A percentile compares a stretch with the other conserved stretches of the same genome.
Conservation (phyloP, 2,329 filamentous ascomycete species). For the Monosporascus sp. region DNA sequence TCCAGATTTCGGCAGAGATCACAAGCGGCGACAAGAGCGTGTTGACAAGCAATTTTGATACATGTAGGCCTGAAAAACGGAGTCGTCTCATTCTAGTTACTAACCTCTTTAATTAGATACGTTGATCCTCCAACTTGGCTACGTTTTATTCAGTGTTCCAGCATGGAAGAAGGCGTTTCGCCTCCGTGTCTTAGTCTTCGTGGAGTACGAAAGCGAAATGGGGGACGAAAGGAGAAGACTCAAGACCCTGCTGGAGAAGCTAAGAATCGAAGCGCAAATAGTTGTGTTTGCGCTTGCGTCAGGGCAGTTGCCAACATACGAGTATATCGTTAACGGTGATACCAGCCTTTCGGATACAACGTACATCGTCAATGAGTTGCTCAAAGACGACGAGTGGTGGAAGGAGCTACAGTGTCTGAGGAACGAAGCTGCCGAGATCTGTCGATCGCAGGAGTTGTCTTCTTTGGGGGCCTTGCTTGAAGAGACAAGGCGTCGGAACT, state of each 20-base stretch:
- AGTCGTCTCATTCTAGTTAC: not conserved
- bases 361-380: slow-evolving; percentile 56
- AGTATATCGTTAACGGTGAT: slow-evolving; percentile 71
- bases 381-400: slow-evolving; percentile 80
- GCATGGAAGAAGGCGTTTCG: slow-evolving; percentile 71
- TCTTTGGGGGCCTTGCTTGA: slow-evolving; percentile 41
- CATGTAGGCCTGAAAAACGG: slow-evolving; percentile 51
- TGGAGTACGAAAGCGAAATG: slow-evolving; percentile 82
- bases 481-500: slow-evolving; percentile 37
- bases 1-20: slow-evolving; percentile 87
- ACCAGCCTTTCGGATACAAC: slow-evolving; percentile 49
- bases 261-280: slow-evolving; percentile 75
- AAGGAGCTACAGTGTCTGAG: slow-evolving; percentile 60
- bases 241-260: slow-evolving; percentile 68
- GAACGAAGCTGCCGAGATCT: slow-evolving; percentile 33
- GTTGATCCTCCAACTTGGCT: slow-evolving; percentile 80
- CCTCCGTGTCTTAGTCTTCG: slow-evolving; percentile 77
- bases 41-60: slow-evolving; percentile 85
- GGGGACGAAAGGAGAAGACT: slow-evolving; percentile 71
- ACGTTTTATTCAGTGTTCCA: slow-evolving; percentile 75
- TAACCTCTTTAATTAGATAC: slow-evolving; percentile 44
- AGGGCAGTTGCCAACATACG: slow-evolving; percentile 66
- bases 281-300: slow-evolving; percentile 77
- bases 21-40: slow-evolving; percentile 61
- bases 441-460: slow-evolving; percentile 37